Conservation (phyloP, 2,329 filamentous ascomycete species). For the Spiromastix sp. region DNA sequence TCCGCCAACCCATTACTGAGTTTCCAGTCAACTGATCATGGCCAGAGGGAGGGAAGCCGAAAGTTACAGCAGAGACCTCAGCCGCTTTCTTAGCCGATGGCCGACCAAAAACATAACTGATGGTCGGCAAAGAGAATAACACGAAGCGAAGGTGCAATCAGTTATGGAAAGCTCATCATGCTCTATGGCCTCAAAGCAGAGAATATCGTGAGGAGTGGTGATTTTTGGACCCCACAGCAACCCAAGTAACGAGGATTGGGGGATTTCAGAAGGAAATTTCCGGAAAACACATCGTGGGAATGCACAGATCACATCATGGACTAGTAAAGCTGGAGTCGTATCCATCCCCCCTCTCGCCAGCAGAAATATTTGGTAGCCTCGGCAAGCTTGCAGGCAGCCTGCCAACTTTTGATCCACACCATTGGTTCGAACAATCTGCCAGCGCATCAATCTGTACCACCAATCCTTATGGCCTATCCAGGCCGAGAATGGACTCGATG, state of each 20-base stretch:
- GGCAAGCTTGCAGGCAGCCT: too few species aligned
- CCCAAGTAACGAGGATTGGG: not conserved
- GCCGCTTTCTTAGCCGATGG: not conserved
- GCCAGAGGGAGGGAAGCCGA: not conserved
- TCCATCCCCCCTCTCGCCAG: too few species aligned
- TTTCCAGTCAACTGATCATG: not conserved
- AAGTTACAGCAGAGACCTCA: not conserved
- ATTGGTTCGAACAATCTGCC: too few species aligned
- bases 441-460: too few species aligned
- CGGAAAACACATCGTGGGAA: constrained; percentile 1
- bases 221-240: not conserved
- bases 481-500: too few species aligned
- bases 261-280: not conserved
- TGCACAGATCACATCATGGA: constrained; percentile 1
- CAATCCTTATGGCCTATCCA: too few species aligned
- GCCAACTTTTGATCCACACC: too few species aligned
- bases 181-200: not conserved
- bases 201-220: not conserved
- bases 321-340: not conserved
- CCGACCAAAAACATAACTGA: not conserved
- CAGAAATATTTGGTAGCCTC: too few species aligned
- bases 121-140: not conserved
- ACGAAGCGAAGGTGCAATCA: not conserved
- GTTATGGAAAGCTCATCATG: not conserved
- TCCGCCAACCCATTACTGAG: too few species aligned